Base-by-base conservation (phyloP, 2,329 filamentous ascomycete genomes). In the Penicillium aurantiogriseum region DNA sequence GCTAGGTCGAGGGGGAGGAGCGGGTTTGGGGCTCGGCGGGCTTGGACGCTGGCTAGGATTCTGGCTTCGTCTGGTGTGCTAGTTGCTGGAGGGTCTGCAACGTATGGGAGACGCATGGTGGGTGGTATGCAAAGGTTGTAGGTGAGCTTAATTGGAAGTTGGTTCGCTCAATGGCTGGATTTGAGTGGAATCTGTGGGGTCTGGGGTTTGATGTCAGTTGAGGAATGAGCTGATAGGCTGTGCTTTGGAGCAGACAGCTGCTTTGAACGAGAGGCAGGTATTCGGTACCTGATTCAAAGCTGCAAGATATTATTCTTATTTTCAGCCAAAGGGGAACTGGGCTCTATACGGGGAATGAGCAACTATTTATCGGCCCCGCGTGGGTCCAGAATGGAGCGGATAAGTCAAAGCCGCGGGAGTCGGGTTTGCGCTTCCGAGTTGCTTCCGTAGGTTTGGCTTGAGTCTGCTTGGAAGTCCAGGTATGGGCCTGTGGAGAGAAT, bases 41-140 rank as follows among this genome's bases (percentile, higher is more conserved):
- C 76, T 66, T 80, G 77, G 11, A 85, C 76, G 39, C 79, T 77
- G 49, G 79, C 72, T 42, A 83, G 76, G 33, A 84, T 78, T 23
- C 76, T 76, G 59, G 81, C 75, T 64, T 84, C 81, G 38, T 79
- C 76, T 39, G 74, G 65, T 29, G 74, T 76, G 21, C 66, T 68
- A 62, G 80, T 80, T 46, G 74, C 66, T 10, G 81, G 81, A 2
- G 81, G 80, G 59, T 84, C 77, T 52, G 75, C 66, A 44, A 83
- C 75, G 71, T 85, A 85, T 39, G 78, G 76, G 51, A 85, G 77
- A 67, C 81, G 81, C 82, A 85, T 85, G 62, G n/a, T 40, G 36
- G 31, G 11, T 19, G 21, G 5, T 43, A 31, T 48, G 36, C 0
- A 49, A 43, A 8, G 13, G 13, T 35, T 45, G 42, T 10, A 19